Conservation (phyloP, 129 eudicot genomes). For the Chrysanthemum makinoi region DNA sequence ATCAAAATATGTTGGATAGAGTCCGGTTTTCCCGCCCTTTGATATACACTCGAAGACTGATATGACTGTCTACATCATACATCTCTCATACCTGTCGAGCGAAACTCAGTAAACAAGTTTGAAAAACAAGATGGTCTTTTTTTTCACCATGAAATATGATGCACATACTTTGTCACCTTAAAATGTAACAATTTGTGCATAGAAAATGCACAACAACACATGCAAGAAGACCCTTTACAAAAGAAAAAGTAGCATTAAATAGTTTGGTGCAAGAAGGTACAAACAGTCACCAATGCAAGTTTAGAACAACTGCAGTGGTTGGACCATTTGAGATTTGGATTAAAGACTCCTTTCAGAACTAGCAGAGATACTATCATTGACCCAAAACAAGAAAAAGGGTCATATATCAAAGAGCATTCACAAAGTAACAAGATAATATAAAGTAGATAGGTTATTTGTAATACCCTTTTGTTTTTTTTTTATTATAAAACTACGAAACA, state of each 20-base stretch:
- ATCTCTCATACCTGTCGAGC: no score
- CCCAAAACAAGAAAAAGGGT: conserved; percentile 31
- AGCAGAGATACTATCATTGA: background rate
- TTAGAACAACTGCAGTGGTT: background rate
- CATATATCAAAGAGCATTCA: no score
- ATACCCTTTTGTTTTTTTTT: background rate
- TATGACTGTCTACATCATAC: no score
- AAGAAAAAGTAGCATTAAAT: background rate
- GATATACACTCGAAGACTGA: no score
- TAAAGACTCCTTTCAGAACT: conserved; percentile 16
- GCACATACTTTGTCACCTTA: conserved; percentile 12
- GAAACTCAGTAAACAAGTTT: background rate
- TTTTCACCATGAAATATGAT: background rate
- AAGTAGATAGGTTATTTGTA: background rate
- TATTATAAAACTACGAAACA: no score
- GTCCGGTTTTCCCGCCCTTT: no score
- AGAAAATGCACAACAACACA: conserved; percentile 19
- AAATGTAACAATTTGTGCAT: conserved; percentile 18
- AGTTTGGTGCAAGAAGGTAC: background rate
- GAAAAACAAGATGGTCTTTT: background rate
- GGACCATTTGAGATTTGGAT: conserved; percentile 34
- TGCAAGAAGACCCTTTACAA: background rate
- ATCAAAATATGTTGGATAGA: background rate
- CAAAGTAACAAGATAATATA: no score
- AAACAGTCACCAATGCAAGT: background rate